Conservation (phyloP, 1,284 basidiomycete genomes). For the Tilletia setariae region DNA sequence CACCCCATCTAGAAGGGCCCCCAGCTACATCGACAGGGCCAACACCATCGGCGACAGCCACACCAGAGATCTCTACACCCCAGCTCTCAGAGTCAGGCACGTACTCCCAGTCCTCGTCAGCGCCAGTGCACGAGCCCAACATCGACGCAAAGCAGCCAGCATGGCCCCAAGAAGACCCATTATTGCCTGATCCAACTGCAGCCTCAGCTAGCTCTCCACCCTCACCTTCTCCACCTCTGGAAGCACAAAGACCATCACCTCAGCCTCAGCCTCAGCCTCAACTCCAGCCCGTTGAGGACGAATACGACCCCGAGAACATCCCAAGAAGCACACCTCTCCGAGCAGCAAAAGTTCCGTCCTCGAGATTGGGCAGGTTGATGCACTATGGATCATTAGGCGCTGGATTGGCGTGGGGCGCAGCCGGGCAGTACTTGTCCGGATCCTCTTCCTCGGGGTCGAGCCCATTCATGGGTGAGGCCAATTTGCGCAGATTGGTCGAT, state of each 20-base stretch:
- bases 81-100: not conserved
- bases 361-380: slow-evolving; percentile 49
- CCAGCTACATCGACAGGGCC: not conserved
- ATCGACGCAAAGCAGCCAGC: not conserved
- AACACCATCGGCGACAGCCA: not conserved
- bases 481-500: slow-evolving; percentile 81
- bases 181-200: not conserved
- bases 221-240: not conserved
- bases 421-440: slow-evolving; percentile 33
- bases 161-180: not conserved
- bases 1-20: not conserved
- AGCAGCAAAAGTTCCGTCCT: slow-evolving; percentile 50
- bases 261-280: not conserved
- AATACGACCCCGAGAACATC: slow-evolving; percentile 48
- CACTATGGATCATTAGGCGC: slow-evolving; percentile 52
- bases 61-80: not conserved
- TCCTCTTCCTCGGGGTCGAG: slow-evolving; percentile 19
- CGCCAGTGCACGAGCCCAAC: not conserved
- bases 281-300: slow-evolving; percentile 22
- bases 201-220: not conserved
- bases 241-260: not conserved
- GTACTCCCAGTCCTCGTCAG: not conserved
- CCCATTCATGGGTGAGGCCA: slow-evolving; percentile 57
- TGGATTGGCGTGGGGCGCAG: slow-evolving; percentile 50
- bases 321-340: slow-evolving; percentile 37